Percentiles rank a stretch among this genome's conserved stretches.
Conservation (phyloP, 257 asterid species). For the Coffea eugenioides region DNA sequence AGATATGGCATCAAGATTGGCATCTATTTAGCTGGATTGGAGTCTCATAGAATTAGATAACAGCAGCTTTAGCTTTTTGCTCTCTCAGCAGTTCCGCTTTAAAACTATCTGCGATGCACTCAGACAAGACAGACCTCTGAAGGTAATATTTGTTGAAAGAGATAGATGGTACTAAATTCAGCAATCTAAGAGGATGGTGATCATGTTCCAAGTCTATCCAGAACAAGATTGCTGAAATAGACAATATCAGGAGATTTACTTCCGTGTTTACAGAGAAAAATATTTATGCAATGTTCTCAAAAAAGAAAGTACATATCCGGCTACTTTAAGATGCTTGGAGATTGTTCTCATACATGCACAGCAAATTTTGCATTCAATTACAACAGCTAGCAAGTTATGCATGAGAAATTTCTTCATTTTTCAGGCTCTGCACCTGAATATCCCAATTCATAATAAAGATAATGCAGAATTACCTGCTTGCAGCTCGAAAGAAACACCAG, state of each 20-base stretch:
- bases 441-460: not conserved
- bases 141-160: not conserved
- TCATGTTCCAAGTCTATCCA: not conserved
- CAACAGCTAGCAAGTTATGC: not conserved
- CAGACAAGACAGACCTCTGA: not conserved
- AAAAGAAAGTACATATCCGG: not conserved
- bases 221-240: not conserved
- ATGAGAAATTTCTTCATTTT: not conserved
- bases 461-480: constrained; percentile 66
- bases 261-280: not conserved
- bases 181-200: not conserved
- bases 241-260: not conserved
- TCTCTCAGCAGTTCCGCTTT: not conserved
- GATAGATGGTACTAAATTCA: not conserved
- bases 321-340: not conserved
- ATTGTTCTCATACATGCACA: not conserved
- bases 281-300: not conserved
- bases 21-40: not conserved
- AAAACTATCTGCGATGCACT: not conserved
- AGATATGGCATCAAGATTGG: not conserved
- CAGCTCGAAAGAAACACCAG: constrained; percentile 83
- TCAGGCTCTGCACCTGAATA: not conserved
- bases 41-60: not conserved
- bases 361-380: not conserved
- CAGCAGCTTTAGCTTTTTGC: not conserved